Base-by-base conservation (phyloP, 305 asterid species). In the Andrographis paniculata region DNA sequence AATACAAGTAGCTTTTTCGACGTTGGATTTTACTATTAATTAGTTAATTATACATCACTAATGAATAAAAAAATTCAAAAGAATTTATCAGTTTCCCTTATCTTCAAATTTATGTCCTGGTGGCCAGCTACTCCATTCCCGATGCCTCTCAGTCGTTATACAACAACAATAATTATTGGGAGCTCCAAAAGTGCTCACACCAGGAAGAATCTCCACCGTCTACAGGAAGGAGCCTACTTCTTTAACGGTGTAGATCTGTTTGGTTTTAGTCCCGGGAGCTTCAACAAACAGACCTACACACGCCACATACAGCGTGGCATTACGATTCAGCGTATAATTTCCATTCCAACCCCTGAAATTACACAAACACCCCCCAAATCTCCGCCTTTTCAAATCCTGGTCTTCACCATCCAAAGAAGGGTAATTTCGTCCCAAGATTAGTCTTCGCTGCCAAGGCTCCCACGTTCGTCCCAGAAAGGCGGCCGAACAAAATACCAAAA, bases 231-330 rank as follows among this genome's bases (percentile, higher is more conserved):
- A 13, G 2, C 12, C 38, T n/a, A 33, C 12, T 6, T n/a, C 4
- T 1, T 33, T 33, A 33, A 33, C 38, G 38, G 38, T 11, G 2
- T n/a, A 33, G 14, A 33, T 33, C 38, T n/a, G 12, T 6, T n/a
- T 13, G 38, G n/a, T 11, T 7, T 11, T 7, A 13, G 13, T 33
- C 38, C 38, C 2, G 1, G 38, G 13, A 33, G 13, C 38, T 5
- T n/a, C 1, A 4, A 5, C 8, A 5, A 4, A 24, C 30, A 4
- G 4, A 24, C 30, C 30, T 24, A 3, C 33, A 53, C 77, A 72
- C 42, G 71, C 45, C 68, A 64, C 48, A 19, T 27, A 78, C 88
- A 78, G 73, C 84, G 75, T 72, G 89, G 79, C 74, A 82, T 71
- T 62, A 60, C 68, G 18, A 20, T 40, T 40, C 60, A 38, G 69